These are phyloP conservation scores for Phoenix dactylifera DNA, from an alignment of 176 grass and related monocot genomes.

Conservation along the genomic window DNA sequence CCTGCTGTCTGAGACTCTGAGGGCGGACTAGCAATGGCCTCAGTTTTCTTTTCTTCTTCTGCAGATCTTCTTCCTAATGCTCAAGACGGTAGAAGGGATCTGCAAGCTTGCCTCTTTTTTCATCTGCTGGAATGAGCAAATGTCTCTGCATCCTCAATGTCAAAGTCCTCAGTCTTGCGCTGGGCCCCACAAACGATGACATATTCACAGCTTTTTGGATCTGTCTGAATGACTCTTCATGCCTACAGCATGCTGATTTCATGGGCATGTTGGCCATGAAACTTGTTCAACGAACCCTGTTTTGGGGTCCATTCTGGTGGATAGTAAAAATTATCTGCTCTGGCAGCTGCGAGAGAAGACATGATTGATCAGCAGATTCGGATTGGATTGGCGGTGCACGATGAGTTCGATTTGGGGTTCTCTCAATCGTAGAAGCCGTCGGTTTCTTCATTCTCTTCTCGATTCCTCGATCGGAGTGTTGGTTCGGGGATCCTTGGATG, in stretches of 20 bases:
- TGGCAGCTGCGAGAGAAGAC: neutral
- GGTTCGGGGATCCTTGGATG: too few species aligned
- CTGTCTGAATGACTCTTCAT: conserved; percentile 94
- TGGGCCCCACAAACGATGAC: conserved; percentile 76
- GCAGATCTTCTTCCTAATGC: conserved; percentile 78
- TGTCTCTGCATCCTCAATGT: conserved; percentile 91
- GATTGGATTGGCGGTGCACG: too few species aligned
- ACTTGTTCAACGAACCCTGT: conserved; percentile 97
- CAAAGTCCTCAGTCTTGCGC: conserved; percentile 75
- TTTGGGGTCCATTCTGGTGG: conserved; percentile 97
- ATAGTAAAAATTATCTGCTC: conserved; percentile 80
- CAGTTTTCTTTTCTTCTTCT: conserved; percentile 93
- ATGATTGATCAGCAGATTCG: too few species aligned
- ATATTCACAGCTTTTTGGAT: conserved; percentile 90
- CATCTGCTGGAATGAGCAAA: conserved; percentile 68
- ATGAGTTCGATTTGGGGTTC: too few species aligned
- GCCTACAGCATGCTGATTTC: conserved; percentile 89
- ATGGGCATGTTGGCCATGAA: conserved; percentile 89
- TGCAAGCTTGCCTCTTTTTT: conserved; percentile 83
- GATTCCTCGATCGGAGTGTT: too few species aligned
- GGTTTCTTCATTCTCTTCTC: too few species aligned
- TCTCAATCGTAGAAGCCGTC: too few species aligned
- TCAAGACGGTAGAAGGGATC: conserved; percentile 98
- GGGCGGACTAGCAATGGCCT: conserved; percentile 69
- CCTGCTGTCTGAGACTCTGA: conserved; percentile 61